Conservation (phyloP, 225 moss, liverwort and hornwort species). For the Climacium dendroides region DNA sequence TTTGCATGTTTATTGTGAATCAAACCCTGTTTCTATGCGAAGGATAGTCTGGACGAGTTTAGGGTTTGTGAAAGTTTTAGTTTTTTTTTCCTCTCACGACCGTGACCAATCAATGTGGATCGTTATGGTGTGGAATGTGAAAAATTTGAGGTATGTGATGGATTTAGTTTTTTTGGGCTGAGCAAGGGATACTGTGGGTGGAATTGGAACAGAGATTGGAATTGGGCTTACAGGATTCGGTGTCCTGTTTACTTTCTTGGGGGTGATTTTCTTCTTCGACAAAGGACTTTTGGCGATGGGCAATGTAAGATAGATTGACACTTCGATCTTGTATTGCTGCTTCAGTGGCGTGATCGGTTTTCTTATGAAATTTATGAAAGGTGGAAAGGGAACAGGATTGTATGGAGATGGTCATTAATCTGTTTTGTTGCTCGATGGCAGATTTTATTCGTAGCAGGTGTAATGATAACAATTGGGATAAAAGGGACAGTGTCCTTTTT, state of each 20-base stretch:
- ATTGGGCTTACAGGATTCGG: conserved; percentile 63
- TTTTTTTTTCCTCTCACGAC: not conserved
- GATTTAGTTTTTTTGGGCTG: not conserved
- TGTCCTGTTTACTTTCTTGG: conserved; percentile 55
- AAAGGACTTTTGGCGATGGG: conserved; percentile 76
- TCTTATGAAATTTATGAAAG: not conserved
- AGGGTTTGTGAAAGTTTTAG: not conserved
- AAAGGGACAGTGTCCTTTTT: conserved; percentile 92
- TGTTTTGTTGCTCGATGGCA: not conserved
- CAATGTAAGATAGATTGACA: conserved; percentile 47
- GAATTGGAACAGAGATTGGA: conserved; percentile 43
- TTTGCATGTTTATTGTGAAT: not conserved
- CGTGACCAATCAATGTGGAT: not conserved
- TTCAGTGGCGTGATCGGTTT: not conserved
- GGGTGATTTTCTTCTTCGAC: conserved; percentile 68
- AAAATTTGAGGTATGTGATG: not conserved
- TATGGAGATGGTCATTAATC: not conserved
- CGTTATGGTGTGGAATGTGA: not conserved
- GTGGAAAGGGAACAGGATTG: not conserved
- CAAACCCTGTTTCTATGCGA: not conserved
- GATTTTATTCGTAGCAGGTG: conserved; percentile 88
- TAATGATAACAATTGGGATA: conserved; percentile 83
- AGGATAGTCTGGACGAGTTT: not conserved
- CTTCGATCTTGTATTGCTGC: not conserved
- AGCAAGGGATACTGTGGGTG: conserved; percentile 5